Evolutionary conservation across 1,284 basidiomycete species (phyloP), one percentile per base, ranked within the genome.

Genomic region (Puccinia hordei): DNA sequence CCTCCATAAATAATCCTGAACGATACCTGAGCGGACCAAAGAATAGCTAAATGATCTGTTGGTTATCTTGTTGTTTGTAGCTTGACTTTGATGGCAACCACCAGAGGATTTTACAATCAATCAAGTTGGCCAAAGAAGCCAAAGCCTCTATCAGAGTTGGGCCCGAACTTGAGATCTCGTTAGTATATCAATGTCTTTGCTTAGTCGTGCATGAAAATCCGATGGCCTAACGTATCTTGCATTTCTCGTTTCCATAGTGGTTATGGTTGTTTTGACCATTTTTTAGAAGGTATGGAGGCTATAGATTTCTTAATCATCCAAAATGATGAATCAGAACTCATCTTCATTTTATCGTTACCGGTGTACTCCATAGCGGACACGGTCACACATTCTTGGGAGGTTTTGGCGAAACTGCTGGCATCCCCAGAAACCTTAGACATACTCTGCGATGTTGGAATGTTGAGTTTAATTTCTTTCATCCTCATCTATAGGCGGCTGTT

Each of bases 111-210:
- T 86, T 98, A 59, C 88, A 90, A 74, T 98, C 95, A 82, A 98
- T 99, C 82, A 87, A 87, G 8, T 90, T 94, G 68, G 94, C 97
- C 5, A 98, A 96, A 86, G 88, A 90, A 71, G 88, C 90, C 73
- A 94, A 95, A n/a, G 95, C 95, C 9, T 93, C 91, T 2, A 87
- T 99, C 41, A 89, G 97, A 84, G 95, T 99, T n/a, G 97, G 97
- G 0, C 97, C 97, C 24, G 96, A 98, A 86, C 89, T 99, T n/a
- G 97, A 99, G 87, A 94, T 99, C 82, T 92, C 95, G 92, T 94
- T 83, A 75, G 92, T 88, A 19, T 27, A 63, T 10, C 1, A 51
- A 17, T 53, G n/a, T 46, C 35, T 24, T n/a, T 1, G 17, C 59
- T 35, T 13, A 27, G 35, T 24, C 59, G 19, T 5, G 30, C 30